These are phyloP conservation scores for Trypanosoma avium DNA, from an alignment of 208 protist species.

Conservation along the genomic window DNA sequence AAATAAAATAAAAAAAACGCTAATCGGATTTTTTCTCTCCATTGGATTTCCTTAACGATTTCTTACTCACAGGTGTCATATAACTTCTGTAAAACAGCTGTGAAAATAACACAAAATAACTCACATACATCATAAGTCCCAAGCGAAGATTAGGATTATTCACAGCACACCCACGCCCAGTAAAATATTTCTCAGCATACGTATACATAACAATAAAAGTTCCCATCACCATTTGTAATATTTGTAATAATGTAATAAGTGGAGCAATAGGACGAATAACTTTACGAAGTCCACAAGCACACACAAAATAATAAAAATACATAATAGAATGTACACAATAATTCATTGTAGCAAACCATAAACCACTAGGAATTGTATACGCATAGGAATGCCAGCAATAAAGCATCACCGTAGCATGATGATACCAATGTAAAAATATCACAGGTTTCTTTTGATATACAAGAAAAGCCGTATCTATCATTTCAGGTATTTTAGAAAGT, in stretches of 20 bases:
- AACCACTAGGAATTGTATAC: slow-evolving; percentile 1
- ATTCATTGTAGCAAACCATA: slow-evolving; percentile 46
- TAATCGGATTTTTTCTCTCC: slow-evolving; percentile 27
- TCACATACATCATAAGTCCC: slow-evolving; percentile 88
- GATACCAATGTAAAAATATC: slow-evolving; percentile 81
- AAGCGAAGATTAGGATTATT: slow-evolving; percentile 41
- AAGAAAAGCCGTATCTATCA: slow-evolving; percentile 78
- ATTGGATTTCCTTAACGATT: neutral
- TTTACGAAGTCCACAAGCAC: slow-evolving; percentile 48
- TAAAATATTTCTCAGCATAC: slow-evolving; percentile 23
- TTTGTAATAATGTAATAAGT: slow-evolving; percentile 84
- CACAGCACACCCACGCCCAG: slow-evolving; percentile 35
- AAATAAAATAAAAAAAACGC: too few relatives aligned
- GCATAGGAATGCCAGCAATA: slow-evolving; percentile 48
- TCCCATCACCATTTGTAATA: slow-evolving; percentile 93
- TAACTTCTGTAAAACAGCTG: slow-evolving; percentile 86
- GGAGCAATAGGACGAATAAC: slow-evolving; percentile 70
- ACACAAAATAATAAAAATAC: slow-evolving; percentile 89
- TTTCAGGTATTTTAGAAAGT: slow-evolving; percentile 71
- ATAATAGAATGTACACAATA: slow-evolving; percentile 43
- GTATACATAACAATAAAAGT: too few relatives aligned
- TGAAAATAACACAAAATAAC: slow-evolving; percentile 90
- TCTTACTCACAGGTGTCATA: slow-evolving; percentile 24
- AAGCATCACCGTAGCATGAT: slow-evolving; percentile 46
- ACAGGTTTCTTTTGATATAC: slow-evolving; percentile 56